Evolutionary conservation across 2,329 filamentous ascomycete genomes (phyloP), one percentile per base, ranked within the genome.

Genomic region (Aspergillus nomiae): DNA sequence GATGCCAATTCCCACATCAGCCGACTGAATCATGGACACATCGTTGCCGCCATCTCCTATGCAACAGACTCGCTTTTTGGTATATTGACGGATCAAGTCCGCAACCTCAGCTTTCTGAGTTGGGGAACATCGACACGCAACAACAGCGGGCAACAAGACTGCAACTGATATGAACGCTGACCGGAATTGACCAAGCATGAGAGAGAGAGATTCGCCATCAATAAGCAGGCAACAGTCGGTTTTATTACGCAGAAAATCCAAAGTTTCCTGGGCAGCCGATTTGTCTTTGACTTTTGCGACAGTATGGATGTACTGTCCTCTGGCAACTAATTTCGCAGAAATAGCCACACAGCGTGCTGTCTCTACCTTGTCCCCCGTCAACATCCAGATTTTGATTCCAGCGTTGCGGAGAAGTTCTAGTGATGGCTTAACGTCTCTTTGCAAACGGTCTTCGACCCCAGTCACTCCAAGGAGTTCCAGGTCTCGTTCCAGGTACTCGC

Each of bases 331-430:
- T 77, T 97, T 97, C 34, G 94, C 94, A 73, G 91, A 96, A 50
- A 99, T 91, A 2, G 95, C 96, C 14, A 99, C 94, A 78, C 95
- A 99, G 41, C 95, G 89, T 19, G 95, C 95, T 16, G 95, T 99
- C 80, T 99, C 95, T 3, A 99, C 92, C 79, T 99, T 99, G 83
- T 99, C 95, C 54, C 95, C 95, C 0, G 95, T 99, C 75, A 99
- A 84, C 95, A 99, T 99, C 95, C 95, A 99, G 57, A 99, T 98
- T 78, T 98, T 98, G 80, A 99, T 95, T 30, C 95, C 95, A 0
- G 95, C 95, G 72, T 99, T 99, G 68, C 95, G 92, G 58, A 99
- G 86, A 6, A 99, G 87, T 77, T 99, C 96, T 7, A 99, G 84
- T 0, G 93, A 97, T 1, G 94, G 91, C 77, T 98, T 99, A 73